Conservation (phyloP, 441 rosid genomes). For the Bocquillonia castaneifolia region DNA sequence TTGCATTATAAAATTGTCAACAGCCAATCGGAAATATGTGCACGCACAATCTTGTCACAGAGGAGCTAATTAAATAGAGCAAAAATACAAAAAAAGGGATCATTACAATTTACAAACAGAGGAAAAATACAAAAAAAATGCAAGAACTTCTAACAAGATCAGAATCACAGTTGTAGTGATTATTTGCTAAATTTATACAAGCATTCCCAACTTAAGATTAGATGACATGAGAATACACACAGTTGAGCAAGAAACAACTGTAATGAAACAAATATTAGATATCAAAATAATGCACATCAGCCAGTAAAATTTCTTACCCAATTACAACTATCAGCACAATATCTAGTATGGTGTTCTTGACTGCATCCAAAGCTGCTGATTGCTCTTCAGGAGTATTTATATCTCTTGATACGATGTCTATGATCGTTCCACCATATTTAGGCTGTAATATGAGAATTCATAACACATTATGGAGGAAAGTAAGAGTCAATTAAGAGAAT, state of each 20-base stretch:
- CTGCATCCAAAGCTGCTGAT: constrained; percentile 53
- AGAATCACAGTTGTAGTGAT: not conserved
- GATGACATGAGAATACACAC: not conserved
- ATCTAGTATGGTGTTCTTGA: constrained; percentile 58
- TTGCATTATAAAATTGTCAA: not conserved
- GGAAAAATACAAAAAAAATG: not conserved
- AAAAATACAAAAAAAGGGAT: too few species aligned
- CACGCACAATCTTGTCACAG: not conserved
- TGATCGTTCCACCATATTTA: constrained; percentile 82
- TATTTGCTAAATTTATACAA: not conserved
- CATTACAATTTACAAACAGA: too few species aligned
- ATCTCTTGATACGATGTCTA: constrained; percentile 84
- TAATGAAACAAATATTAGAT: not conserved
- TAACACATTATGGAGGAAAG: not conserved
- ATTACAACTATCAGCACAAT: constrained; percentile 68
- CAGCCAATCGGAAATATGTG: not conserved
- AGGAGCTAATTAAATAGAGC: not conserved
- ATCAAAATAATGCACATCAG: not conserved
- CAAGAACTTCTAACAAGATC: not conserved
- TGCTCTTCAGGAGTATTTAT: constrained; percentile 55
- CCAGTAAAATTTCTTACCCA: constrained; percentile 47
- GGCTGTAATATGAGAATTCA: constrained; percentile 50
- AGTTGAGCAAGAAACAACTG: constrained; percentile 1
- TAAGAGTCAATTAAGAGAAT: constrained; percentile 1
- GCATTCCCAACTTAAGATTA: not conserved